Evolutionary conservation across 2,329 filamentous ascomycete species (phyloP), one percentile per base, ranked within the genome.

Genomic region (Pyrenophora teres): DNA sequence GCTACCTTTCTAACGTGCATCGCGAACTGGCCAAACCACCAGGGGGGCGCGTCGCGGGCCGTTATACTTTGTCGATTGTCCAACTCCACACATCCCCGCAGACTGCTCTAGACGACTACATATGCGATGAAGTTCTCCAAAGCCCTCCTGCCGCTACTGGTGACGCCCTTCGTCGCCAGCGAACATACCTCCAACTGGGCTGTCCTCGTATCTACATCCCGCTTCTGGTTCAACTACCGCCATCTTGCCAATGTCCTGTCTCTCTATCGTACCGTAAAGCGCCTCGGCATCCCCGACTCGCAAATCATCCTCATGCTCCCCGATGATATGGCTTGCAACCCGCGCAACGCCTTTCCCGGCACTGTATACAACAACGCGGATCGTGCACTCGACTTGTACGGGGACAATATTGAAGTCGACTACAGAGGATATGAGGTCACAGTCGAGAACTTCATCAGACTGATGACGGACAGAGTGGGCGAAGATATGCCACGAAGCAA

Each of bases 251-350:
- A 99, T 78, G 94, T 96, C 15, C 86, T 99, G 55, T 97, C 93
- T 53, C 87, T 99, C 59, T 99, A 99, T 78, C 90, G 94, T 52
- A 99, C 94, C 50, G 94, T 99, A 58, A 99, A 99, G 79, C 90
- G 94, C 10, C 86, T 99, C 32, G 94, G 94, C 40, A 99, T 99
- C 54, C 94, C 94, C 31, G 94, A 99, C 76, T 96, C 91, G 44
- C 94, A 99, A 74, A 99, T 99, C 77, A 97, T 99, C 73, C 88
- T 99, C 62, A 97, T 99, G 92, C 85, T 99, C n/a, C 94, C 94
- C 18, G 94, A 99, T 74, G 94, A 99, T 78, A 97, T 99, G 91
- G 94, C 94, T 33, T 99, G 94, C 81, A 99, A 99, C 77, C 94
- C 94, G 27, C 91, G 94, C 68, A 99, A 99, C 74, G 92, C 92